Percentiles rank a stretch among this genome's conserved stretches.
phyloP scores from a whole-genome alignment of 768 basidiomycete species.

The Sutorius australiensis region DNA sequence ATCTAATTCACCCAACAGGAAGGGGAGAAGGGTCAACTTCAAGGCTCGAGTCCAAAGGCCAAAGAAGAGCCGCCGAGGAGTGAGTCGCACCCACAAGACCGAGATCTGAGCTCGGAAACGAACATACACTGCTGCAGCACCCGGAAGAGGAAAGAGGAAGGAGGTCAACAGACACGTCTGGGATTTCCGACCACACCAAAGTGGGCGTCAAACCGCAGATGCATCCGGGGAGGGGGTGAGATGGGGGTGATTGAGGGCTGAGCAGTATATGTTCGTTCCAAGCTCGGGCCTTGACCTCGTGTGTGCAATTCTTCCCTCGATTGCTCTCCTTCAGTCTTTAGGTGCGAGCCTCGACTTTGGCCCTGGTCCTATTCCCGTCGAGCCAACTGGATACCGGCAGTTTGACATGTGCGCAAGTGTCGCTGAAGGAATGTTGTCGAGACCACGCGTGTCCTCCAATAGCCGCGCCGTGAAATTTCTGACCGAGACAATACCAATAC shows the following conservation, averaged over 20 bases:
- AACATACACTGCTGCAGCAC: conserved; percentile 6
- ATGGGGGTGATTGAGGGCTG: not conserved
- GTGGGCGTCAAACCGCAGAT: conserved; percentile 1
- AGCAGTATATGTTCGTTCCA: not conserved
- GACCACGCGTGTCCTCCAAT: conserved; percentile 3
- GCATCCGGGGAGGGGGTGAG: conserved; percentile 5
- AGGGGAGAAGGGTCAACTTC: not conserved
- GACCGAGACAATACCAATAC: conserved; percentile 8
- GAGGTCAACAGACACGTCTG: conserved; percentile 3
- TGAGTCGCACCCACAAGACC: conserved; percentile 9
- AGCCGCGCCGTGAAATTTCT: conserved; percentile 9
- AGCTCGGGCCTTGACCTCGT: conserved; percentile 2
- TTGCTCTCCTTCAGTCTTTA: too few relatives aligned
- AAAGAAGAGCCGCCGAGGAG: not conserved
- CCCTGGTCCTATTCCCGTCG: too few relatives aligned
- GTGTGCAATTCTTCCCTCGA: too few relatives aligned
- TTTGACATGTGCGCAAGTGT: conserved; percentile 9
- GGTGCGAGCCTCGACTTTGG: too few relatives aligned
- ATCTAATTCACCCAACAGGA: not conserved
- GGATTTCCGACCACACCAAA: conserved; percentile 11
- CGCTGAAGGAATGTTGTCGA: conserved; percentile 11
- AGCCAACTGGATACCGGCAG: not conserved
- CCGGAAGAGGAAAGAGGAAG: not conserved
- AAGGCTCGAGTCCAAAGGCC: not conserved
- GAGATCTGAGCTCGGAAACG: conserved; percentile 9